Evolutionary conservation across 306 rosid genomes (phyloP).

Genomic region (Rubus parviflorus): DNA sequence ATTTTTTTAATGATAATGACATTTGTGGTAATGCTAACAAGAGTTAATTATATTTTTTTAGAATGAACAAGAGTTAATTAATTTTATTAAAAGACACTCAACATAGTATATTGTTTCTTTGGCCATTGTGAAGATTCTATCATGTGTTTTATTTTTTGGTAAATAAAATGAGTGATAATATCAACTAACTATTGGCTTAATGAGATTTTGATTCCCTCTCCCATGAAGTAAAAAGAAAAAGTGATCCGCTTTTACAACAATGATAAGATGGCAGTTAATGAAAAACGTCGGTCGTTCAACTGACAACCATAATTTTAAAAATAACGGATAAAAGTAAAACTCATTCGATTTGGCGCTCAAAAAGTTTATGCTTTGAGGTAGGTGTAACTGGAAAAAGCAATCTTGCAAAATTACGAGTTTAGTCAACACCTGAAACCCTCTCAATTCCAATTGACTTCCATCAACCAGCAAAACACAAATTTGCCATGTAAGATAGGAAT

Average conservation of each 20-base stretch:
- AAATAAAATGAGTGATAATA: neutral
- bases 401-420: neutral
- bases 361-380: accelerated
- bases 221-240: neutral
- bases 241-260: neutral
- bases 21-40: no score
- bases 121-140: neutral
- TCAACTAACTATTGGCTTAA: neutral
- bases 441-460: no score
- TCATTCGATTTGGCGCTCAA: neutral
- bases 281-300: accelerated
- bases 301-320: neutral
- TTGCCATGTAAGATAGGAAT: no score
- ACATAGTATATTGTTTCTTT: no score
- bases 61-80: no score
- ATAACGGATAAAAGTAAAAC: neutral
- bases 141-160: neutral
- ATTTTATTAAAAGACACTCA: no score
- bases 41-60: no score
- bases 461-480: neutral
- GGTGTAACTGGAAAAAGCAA: neutral
- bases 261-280: neutral
- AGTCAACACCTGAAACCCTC: neutral
- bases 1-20: no score
- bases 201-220: neutral